Evolutionary conservation across 345 rosid genomes (phyloP).

Genomic region (Cardamine chenopodiifolia): DNA sequence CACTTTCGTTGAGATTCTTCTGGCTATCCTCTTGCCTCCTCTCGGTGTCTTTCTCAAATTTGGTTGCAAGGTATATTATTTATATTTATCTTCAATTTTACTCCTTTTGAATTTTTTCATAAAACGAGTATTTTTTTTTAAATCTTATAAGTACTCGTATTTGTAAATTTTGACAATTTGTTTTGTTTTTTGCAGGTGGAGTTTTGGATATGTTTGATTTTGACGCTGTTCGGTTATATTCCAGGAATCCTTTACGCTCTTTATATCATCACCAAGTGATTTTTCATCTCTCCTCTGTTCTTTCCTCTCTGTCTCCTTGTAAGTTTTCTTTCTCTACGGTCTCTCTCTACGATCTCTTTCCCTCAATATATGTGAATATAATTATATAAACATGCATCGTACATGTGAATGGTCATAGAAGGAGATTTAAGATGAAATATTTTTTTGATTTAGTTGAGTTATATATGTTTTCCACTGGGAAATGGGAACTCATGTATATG

Average conservation of each 20-base stretch:
- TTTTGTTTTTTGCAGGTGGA: constrained; percentile 50
- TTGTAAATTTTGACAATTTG: background rate
- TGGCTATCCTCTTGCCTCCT: constrained; percentile 88
- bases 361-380: background rate
- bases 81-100: constrained; percentile 1
- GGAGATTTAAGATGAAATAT: background rate
- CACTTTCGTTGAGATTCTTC: constrained; percentile 62
- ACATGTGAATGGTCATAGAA: background rate
- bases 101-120: background rate
- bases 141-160: background rate
- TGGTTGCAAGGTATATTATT: constrained; percentile 52
- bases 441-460: background rate
- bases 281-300: background rate
- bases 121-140: background rate
- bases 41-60: constrained; percentile 86
- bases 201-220: constrained; percentile 84
- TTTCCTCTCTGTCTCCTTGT: constrained; percentile 13
- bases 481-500: no score
- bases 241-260: constrained; percentile 87
- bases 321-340: constrained; percentile 21
- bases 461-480: no score
- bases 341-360: no score
- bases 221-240: constrained; percentile 66
- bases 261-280: constrained; percentile 68
- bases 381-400: background rate